Conservation (phyloP, 148 eudicot species). For the Dianthus caryophyllus region DNA sequence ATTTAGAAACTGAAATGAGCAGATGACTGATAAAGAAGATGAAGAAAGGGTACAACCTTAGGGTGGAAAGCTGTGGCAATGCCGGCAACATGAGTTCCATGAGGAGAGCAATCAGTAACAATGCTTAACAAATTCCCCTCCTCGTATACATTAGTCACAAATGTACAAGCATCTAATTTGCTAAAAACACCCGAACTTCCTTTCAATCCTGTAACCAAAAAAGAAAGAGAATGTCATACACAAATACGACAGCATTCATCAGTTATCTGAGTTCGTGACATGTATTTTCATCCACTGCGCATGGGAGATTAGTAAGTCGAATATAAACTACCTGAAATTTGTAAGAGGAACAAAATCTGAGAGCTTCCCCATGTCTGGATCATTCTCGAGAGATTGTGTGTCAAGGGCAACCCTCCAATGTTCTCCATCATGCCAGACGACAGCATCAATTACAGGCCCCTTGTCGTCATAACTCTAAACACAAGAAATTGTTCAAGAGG, state of each 20-base stretch:
- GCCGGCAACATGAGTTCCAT: constrained; percentile 99
- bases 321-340: constrained; percentile 57
- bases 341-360: constrained; percentile 84
- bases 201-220: constrained; percentile 59
- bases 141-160: constrained; percentile 77
- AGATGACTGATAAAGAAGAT: constrained; percentile 2
- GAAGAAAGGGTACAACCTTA: constrained; percentile 42
- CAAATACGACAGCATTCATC: not conserved
- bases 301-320: not conserved
- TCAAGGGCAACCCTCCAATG: constrained; percentile 95
- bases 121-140: constrained; percentile 88
- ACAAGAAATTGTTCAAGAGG: constrained; percentile 11
- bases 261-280: not conserved
- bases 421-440: constrained; percentile 98
- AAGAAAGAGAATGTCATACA: constrained; percentile 1
- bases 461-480: constrained; percentile 85
- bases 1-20: constrained; percentile 13
- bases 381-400: constrained; percentile 92
- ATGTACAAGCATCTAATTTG: constrained; percentile 88
- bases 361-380: constrained; percentile 68
- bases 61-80: constrained; percentile 93
- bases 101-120: constrained; percentile 95
- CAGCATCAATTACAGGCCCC: constrained; percentile 97
- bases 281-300: not conserved
- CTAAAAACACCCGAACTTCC: constrained; percentile 88